Percentiles rank a stretch among this genome's conserved stretches.
These are phyloP conservation scores for Leucocoprinus sp. DNA, from an alignment of 768 basidiomycete species.

Conservation along the genomic window DNA sequence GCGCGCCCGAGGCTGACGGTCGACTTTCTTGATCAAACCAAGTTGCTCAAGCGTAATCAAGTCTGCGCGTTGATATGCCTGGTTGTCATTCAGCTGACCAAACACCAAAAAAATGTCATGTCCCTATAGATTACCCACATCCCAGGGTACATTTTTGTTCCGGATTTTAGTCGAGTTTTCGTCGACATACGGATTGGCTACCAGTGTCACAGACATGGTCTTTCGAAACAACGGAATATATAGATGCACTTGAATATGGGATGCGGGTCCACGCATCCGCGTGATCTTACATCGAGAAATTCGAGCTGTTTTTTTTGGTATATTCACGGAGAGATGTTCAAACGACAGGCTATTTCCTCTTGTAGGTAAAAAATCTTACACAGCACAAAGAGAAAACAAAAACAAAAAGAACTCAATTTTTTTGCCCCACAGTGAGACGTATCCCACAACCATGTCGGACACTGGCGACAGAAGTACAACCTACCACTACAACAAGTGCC, in stretches of 20 bases:
- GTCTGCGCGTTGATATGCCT: conserved; percentile 95
- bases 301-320: too few species aligned
- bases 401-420: too few species aligned
- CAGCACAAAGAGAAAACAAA: too few species aligned
- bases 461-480: conserved; percentile 34
- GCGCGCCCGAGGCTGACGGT: conserved; percentile 68
- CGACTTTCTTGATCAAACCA: conserved; percentile 81
- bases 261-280: neutral
- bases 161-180: conserved; percentile 83
- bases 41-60: conserved; percentile 86
- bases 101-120: neutral
- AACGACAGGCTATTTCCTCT: conserved; percentile 1
- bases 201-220: conserved; percentile 65
- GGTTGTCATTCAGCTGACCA: conserved; percentile 14
- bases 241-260: too few species aligned
- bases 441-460: conserved; percentile 27
- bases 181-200: conserved; percentile 79
- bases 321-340: neutral
- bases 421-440: neutral
- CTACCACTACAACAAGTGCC: conserved; percentile 20
- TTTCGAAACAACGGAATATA: too few species aligned
- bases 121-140: conserved; percentile 47
- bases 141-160: conserved; percentile 92
- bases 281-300: neutral
- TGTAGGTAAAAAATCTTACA: too few species aligned